Evolutionary conservation across 306 rosid genomes (phyloP).

Genomic region (Astragalus glycyphyllos): DNA sequence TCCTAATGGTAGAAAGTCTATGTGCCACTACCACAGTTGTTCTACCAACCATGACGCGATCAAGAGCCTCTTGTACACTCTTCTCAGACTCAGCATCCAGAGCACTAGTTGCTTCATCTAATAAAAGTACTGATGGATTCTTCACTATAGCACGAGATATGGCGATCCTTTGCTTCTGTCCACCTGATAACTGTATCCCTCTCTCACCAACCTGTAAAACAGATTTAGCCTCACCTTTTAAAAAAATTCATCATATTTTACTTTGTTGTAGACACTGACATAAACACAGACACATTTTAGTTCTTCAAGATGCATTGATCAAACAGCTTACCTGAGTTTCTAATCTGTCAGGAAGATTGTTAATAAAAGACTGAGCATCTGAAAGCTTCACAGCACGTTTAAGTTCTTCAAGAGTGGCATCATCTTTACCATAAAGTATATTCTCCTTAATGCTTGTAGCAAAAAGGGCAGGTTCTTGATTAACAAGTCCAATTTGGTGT

Average conservation of each 20-base stretch:
- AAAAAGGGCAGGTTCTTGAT: slow-evolving; percentile 97
- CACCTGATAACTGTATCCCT: slow-evolving; percentile 95
- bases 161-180: slow-evolving; percentile 96
- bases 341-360: slow-evolving; percentile 88
- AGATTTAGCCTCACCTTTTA: slow-evolving; percentile 26
- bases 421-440: slow-evolving; percentile 87
- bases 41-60: slow-evolving; percentile 93
- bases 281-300: too few species aligned
- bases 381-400: slow-evolving; percentile 85
- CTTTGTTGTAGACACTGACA: too few species aligned
- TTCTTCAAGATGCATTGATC: slow-evolving; percentile 3
- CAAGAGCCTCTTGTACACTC: slow-evolving; percentile 98
- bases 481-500: slow-evolving; percentile 86
- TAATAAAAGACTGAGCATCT: slow-evolving; percentile 83
- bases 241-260: too few species aligned
- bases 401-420: slow-evolving; percentile 85
- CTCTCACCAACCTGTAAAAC: slow-evolving; percentile 91
- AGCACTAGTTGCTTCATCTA: slow-evolving; percentile 98
- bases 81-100: slow-evolving; percentile 93
- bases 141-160: slow-evolving; percentile 90
- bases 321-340: slow-evolving; percentile 79
- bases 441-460: slow-evolving; percentile 90
- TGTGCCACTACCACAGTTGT: slow-evolving; percentile 93
- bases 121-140: slow-evolving; percentile 80
- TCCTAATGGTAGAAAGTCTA: slow-evolving; percentile 89